Conservation (phyloP, 768 basidiomycete species). For the Phylloporus sp. region DNA sequence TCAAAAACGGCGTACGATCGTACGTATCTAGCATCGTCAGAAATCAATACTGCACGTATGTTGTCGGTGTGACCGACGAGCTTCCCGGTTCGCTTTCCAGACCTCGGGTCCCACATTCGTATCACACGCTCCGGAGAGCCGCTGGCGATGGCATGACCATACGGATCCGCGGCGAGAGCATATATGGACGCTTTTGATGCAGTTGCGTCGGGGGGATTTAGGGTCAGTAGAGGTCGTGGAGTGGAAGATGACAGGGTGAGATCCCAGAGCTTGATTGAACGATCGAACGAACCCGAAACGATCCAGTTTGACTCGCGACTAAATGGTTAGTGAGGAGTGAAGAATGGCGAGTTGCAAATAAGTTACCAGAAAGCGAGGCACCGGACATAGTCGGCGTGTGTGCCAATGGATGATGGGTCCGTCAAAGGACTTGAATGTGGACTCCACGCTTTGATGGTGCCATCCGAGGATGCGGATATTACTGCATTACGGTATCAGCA, state of each 20-base stretch:
- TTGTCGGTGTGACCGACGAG: conserved; percentile 97
- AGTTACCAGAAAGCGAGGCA: conserved; percentile 67
- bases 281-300: conserved; percentile 91
- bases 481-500: conserved; percentile 40
- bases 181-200: conserved; percentile 71
- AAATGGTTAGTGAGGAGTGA: conserved; percentile 9
- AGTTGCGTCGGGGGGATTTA: conserved; percentile 61
- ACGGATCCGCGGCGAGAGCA: conserved; percentile 73
- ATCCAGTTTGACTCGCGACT: conserved; percentile 84
- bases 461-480: conserved; percentile 92
- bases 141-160: conserved; percentile 76
- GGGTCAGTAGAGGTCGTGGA: conserved; percentile 54
- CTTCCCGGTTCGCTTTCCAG: conserved; percentile 74
- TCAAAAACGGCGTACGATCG: conserved; percentile 29
- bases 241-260: conserved; percentile 42
- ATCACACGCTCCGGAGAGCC: conserved; percentile 91
- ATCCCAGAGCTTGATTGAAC: conserved; percentile 94
- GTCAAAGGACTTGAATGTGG: conserved; percentile 62
- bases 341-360: conserved; percentile 1
- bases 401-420: conserved; percentile 65
- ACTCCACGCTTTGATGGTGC: conserved; percentile 89
- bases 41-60: conserved; percentile 82
- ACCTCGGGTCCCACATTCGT: conserved; percentile 89
- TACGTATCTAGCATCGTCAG: conserved; percentile 88
- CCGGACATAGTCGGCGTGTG: conserved; percentile 82